Percentiles rank a stretch among this genome's conserved stretches.
These are phyloP conservation scores for Ilyonectria mors-panacis DNA, from an alignment of 2,329 filamentous ascomycete species.

Conservation along the genomic window DNA sequence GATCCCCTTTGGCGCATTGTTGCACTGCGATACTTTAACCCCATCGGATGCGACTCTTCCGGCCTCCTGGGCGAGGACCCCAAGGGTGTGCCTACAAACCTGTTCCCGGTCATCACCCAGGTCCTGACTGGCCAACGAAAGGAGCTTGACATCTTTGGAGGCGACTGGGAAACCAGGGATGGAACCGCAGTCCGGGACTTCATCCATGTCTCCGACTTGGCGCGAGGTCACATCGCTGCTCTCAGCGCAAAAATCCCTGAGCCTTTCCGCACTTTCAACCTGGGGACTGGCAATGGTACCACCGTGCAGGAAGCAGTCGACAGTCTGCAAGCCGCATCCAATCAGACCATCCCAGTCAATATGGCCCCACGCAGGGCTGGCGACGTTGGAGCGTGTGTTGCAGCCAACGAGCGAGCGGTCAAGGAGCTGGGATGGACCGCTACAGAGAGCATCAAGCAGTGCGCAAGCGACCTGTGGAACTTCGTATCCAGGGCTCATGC, in stretches of 20 bases:
- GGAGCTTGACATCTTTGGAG: conserved; percentile 73
- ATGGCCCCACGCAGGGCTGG: conserved; percentile 56
- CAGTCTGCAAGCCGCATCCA: conserved; percentile 56
- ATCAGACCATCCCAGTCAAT: conserved; percentile 54
- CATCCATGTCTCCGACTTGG: conserved; percentile 77
- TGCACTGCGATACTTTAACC: conserved; percentile 78
- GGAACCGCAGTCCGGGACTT: conserved; percentile 78
- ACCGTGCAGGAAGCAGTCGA: conserved; percentile 61
- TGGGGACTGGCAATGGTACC: conserved; percentile 62
- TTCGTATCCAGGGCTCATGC: conserved; percentile 27
- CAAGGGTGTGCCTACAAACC: conserved; percentile 72
- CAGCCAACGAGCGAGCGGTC: conserved; percentile 56
- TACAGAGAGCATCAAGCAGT: conserved; percentile 33
- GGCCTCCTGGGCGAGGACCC: conserved; percentile 77
- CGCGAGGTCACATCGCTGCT: conserved; percentile 75
- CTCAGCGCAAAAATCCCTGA: conserved; percentile 54
- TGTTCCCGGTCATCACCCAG: conserved; percentile 75
- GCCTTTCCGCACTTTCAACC: conserved; percentile 61
- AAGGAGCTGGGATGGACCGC: conserved; percentile 59
- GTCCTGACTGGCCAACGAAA: conserved; percentile 69
- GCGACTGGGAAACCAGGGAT: conserved; percentile 76
- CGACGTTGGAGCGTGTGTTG: conserved; percentile 61
- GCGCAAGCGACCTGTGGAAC: conserved; percentile 34
- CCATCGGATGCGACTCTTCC: conserved; percentile 75
- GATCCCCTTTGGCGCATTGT: conserved; percentile 75